Conservation (phyloP, 306 rosid genomes). For the Mimosa bimucronata region DNA sequence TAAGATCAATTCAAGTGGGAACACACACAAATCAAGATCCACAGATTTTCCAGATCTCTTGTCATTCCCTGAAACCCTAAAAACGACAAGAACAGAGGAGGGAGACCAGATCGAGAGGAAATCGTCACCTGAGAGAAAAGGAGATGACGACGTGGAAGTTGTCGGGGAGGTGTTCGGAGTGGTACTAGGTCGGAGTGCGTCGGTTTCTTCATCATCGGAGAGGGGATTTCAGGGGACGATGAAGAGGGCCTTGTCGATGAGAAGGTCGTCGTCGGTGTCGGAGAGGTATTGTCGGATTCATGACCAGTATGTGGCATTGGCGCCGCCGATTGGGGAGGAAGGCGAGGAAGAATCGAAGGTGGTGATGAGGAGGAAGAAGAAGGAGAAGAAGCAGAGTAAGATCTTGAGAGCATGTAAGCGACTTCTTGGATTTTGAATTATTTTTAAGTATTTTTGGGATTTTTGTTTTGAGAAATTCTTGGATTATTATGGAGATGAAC, state of each 20-base stretch:
- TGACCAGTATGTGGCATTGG: conserved; percentile 52
- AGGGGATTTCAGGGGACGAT: conserved; percentile 52
- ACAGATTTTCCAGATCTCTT: conserved; percentile 50
- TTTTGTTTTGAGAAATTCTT: background rate
- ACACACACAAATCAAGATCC: conserved; percentile 59
- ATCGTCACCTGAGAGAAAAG: conserved; percentile 9
- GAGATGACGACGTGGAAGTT: background rate
- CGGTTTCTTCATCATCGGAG: conserved; percentile 47
- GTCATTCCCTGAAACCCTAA: conserved; percentile 41
- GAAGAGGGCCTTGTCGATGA: conserved; percentile 68
- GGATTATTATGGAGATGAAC: background rate
- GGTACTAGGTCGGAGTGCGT: conserved; percentile 48
- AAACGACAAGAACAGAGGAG: background rate
- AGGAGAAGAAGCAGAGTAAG: conserved; percentile 40
- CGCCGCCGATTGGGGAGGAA: conserved; percentile 43
- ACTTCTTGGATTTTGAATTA: conserved; percentile 45
- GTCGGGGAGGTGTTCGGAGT: conserved; percentile 39
- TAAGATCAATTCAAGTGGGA: conserved; percentile 43
- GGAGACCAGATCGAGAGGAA: conserved; percentile 7
- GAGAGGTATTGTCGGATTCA: conserved; percentile 84
- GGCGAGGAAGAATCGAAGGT: conserved; percentile 2
- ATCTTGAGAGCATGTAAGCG: conserved; percentile 79
- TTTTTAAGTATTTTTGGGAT: background rate
- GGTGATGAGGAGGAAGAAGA: conserved; percentile 31
- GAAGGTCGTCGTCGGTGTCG: conserved; percentile 77